Evolutionary conservation across 2,329 filamentous ascomycete species (phyloP).

Genomic region (Bipolaris zeicola): DNA sequence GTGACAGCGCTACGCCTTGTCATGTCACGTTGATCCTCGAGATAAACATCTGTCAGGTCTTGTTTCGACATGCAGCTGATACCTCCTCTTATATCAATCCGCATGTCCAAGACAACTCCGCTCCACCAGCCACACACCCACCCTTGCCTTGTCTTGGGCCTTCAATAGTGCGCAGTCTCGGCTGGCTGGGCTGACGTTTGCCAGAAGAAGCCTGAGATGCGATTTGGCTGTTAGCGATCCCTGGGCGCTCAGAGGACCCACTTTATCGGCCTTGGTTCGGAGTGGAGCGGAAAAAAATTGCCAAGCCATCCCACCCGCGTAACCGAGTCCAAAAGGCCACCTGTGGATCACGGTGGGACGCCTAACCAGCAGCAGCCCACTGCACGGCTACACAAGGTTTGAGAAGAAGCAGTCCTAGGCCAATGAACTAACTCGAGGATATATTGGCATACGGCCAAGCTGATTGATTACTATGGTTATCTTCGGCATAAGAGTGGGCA

Average conservation of each 20-base stretch:
- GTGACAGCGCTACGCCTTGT: not conserved
- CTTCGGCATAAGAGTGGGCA: not conserved
- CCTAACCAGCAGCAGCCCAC: not conserved
- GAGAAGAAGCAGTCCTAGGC: not conserved
- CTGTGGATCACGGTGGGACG: not conserved
- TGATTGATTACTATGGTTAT: not conserved
- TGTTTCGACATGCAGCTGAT: not conserved
- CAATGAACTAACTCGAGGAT: not conserved
- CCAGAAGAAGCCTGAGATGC: not conserved
- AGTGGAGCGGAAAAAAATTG: constrained; percentile 22
- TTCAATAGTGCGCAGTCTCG: constrained; percentile 10
- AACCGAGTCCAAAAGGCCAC: constrained; percentile 1
- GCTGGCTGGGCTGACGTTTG: constrained; percentile 32
- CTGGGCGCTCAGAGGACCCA: constrained; percentile 22
- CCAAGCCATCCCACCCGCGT: constrained; percentile 7
- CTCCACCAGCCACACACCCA: constrained; percentile 1
- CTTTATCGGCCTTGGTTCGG: constrained; percentile 20
- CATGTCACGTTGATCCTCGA: not conserved
- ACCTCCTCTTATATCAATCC: not conserved
- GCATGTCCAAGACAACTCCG: not conserved
- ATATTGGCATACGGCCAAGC: too few relatives aligned
- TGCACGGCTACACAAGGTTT: not conserved
- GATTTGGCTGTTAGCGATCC: constrained; percentile 5
- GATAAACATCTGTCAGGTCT: not conserved
- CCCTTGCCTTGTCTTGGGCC: constrained; percentile 12